Conservation (phyloP, 1,139 yeast genomes). For the Taphrina sp. region DNA sequence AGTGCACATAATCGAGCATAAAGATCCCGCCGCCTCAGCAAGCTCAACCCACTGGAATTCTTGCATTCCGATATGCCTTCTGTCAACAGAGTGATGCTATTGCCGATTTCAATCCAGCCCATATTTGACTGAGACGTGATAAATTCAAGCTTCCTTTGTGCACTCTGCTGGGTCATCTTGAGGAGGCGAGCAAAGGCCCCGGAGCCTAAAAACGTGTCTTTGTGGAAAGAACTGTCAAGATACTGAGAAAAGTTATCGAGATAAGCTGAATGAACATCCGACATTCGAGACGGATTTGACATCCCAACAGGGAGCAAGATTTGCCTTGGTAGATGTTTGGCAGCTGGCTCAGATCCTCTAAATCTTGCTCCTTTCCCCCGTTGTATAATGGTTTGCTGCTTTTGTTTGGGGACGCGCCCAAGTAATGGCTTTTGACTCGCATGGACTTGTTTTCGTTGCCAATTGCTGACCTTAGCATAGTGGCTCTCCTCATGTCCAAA, state of each 20-base stretch:
- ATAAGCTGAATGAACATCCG: background rate
- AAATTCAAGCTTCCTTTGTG: too few species aligned
- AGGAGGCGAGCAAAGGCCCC: background rate
- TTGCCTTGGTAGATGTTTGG: too few species aligned
- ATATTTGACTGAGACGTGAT: too few species aligned
- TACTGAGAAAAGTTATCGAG: too few species aligned
- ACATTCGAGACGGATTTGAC: too few species aligned
- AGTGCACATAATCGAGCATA: background rate
- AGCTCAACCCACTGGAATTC: background rate
- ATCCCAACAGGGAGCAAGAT: too few species aligned
- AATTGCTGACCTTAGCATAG: constrained; percentile 9
- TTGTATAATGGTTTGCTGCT: background rate
- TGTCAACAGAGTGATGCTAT: background rate
- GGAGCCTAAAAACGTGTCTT: background rate
- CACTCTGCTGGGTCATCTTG: background rate
- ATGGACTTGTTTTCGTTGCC: constrained; percentile 12
- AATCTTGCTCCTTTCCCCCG: background rate
- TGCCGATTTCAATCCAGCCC: background rate
- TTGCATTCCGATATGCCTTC: background rate
- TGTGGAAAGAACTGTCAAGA: background rate
- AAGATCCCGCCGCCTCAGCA: too few species aligned
- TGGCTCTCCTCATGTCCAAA: constrained; percentile 13
- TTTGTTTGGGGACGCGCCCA: too few species aligned
- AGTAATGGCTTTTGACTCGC: too few species aligned
- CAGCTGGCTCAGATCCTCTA: too few species aligned